Evolutionary conservation across 148 eudicot species (phyloP).

Genomic region (Cornus kousa): DNA sequence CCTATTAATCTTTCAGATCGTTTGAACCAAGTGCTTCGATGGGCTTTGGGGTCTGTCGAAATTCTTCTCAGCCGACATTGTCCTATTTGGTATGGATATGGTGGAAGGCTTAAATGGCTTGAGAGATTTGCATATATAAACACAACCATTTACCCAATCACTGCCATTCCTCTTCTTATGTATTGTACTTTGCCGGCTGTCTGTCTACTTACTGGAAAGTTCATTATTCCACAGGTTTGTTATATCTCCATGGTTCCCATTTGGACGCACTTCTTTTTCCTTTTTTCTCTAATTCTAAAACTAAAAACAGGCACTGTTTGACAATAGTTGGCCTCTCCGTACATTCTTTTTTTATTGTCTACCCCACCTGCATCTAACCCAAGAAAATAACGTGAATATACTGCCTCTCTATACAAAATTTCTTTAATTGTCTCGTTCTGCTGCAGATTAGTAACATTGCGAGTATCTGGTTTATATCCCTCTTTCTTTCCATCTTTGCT

Average conservation of each 20-base stretch:
- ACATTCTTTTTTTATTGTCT: no score
- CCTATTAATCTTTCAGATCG: constrained; percentile 90
- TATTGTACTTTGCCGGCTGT: constrained; percentile 72
- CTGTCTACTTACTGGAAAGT: constrained; percentile 70
- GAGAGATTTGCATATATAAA: constrained; percentile 73
- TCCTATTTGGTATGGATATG: constrained; percentile 79
- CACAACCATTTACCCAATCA: constrained; percentile 73
- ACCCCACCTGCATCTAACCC: no score
- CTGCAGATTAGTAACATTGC: constrained; percentile 71
- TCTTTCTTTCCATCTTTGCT: constrained; percentile 65
- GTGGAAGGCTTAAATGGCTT: constrained; percentile 69
- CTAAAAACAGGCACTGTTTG: no score
- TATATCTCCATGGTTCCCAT: background rate
- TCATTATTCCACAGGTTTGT: constrained; percentile 70
- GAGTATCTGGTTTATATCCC: constrained; percentile 70
- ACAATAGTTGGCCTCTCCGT: no score
- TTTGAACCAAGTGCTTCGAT: constrained; percentile 82
- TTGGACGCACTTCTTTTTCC: no score
- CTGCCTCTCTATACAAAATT: no score
- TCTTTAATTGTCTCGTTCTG: background rate
- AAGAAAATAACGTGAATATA: no score
- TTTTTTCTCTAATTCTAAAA: no score
- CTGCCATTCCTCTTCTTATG: constrained; percentile 59
- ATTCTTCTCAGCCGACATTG: constrained; percentile 80
- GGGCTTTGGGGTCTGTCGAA: constrained; percentile 90